phyloP scores from a whole-genome alignment of 306 rosid species.

The Cicer chorassanicum region DNA sequence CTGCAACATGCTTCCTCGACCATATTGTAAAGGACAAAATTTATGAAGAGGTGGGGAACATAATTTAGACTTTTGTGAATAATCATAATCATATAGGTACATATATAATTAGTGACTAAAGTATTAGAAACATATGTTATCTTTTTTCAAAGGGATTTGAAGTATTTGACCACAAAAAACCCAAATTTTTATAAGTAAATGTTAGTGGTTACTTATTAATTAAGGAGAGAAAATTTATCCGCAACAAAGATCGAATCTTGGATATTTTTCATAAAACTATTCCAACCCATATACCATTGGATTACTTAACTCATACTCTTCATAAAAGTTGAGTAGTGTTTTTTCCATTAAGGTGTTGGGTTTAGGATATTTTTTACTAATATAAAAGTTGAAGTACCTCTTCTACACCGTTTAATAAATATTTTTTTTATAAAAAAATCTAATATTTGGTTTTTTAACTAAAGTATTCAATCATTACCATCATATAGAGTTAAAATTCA shows the following conservation, averaged over 20 bases:
- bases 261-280: no score
- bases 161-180: not conserved
- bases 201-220: no score
- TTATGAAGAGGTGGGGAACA: constrained; percentile 35
- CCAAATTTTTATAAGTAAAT: no score
- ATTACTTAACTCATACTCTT: no score
- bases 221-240: no score
- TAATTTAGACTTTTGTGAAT: constrained; percentile 32
- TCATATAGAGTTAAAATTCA: constrained; percentile 4
- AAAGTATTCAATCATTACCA: not conserved
- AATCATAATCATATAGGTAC: not conserved
- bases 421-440: constrained; percentile 22
- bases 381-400: no score
- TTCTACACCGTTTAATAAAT: no score
- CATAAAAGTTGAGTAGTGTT: no score
- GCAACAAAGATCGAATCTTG: no score
- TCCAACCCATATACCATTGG: no score
- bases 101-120: not conserved
- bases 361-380: no score
- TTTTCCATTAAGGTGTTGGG: no score
- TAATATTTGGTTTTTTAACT: constrained; percentile 9
- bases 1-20: constrained; percentile 4
- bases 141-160: not conserved
- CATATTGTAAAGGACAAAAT: constrained; percentile 34
- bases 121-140: constrained; percentile 16